Base-by-base conservation (phyloP, 2,329 filamentous ascomycete genomes). In the Talaromyces funiculosus region DNA sequence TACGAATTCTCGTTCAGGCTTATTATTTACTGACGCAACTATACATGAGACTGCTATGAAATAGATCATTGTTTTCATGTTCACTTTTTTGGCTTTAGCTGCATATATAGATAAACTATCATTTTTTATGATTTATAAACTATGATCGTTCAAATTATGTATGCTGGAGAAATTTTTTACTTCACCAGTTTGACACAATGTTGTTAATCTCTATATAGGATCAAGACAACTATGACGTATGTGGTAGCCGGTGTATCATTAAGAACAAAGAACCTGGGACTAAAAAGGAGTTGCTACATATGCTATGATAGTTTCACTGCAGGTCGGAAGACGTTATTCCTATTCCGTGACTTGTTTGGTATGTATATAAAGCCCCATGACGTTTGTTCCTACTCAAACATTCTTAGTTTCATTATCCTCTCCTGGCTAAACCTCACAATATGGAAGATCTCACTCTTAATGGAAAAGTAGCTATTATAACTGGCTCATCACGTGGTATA, bases 401-500 rank as follows among this genome's bases (percentile, higher is more conserved):
- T 51, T 35, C n/a, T 14, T 20, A 6, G 16, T 7, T 10, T 6
- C 7, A 18, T n/a, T 26, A 51, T 12, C 9, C 16, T 20, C 16
- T 29, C 45, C 45, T 31, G 51, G 12, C 20, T 38, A 14, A 9
- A 18, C 4, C 14, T 40, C 35, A 24, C 33, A 40, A 40, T 10
- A 54, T 54, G 51, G 51, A 18, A 9, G 33, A 24, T 26, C 51
- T 54, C 18, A 38, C 51, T 38, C 53, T 56, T 29, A 18, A 43
- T 22, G 70, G 68, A 24, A 76, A 74, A 60, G 71, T 76, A 1
- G 79, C 80, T 37, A 79, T 82, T 40, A 75, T 82, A 1, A 82
- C 79, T 4, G 80, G 81, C 8, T 76, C 75, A n/a, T 79, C 78
- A n/a, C 71, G 80, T 62, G 80, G 80, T 5, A 80, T 84, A 9